Conservation (phyloP, 2,329 filamentous ascomycete genomes). For the Sporothrix variecibatus region DNA sequence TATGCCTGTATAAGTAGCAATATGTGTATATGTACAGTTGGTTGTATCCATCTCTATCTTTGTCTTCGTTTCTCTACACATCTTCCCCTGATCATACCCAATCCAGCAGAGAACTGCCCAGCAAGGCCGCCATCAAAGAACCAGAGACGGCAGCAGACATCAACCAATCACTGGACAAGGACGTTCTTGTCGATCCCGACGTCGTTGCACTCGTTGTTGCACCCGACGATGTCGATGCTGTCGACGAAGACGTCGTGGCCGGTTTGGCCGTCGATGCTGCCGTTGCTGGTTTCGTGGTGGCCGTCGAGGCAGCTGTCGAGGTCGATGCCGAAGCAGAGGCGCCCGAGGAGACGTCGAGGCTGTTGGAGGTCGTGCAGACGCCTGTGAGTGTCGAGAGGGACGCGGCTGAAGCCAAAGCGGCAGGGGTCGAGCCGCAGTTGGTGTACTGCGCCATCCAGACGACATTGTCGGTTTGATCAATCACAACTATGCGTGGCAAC, state of each 20-base stretch:
- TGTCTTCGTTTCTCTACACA: not conserved
- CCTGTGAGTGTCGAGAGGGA: constrained; percentile 29
- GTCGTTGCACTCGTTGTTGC: not conserved
- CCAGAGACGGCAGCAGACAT: not conserved
- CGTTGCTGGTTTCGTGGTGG: not conserved
- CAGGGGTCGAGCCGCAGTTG: constrained; percentile 53
- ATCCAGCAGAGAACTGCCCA: not conserved
- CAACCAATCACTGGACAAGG: not conserved
- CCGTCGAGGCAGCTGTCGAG: not conserved
- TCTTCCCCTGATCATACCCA: constrained; percentile 3
- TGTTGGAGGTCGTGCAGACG: constrained; percentile 22
- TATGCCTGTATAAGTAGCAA: not conserved
- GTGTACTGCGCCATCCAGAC: constrained; percentile 54
- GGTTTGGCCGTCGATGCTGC: not conserved
- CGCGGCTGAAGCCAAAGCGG: constrained; percentile 35
- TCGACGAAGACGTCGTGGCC: not conserved
- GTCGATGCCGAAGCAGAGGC: not conserved
- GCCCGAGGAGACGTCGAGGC: constrained; percentile 3
- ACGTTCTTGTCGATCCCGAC: not conserved
- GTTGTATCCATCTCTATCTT: not conserved
- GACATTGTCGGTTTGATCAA: constrained; percentile 52
- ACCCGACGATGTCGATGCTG: not conserved
- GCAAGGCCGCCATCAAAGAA: not conserved
- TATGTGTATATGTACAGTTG: not conserved
- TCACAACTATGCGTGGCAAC: constrained; percentile 42